Evolutionary conservation across 2,329 filamentous ascomycete genomes (phyloP).

Genomic region (Clonostachys byssicola): DNA sequence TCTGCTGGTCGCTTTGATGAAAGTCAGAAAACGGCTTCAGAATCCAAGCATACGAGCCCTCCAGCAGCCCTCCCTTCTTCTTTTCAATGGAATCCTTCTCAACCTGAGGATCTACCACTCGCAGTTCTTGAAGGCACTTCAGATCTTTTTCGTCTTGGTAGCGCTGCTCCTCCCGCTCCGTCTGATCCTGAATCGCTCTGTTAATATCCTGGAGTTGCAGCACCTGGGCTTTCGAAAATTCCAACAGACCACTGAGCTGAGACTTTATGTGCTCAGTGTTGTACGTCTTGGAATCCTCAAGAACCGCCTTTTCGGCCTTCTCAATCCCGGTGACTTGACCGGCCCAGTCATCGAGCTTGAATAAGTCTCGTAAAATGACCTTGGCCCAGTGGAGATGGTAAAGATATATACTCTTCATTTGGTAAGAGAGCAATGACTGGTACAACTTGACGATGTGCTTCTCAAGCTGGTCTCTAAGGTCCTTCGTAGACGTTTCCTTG

Average conservation of each 20-base stretch:
- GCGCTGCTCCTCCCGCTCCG: neutral
- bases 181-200: slow-evolving; percentile 5
- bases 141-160: neutral
- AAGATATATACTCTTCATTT: neutral
- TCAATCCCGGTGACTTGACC: neutral
- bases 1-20: neutral
- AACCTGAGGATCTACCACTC: slow-evolving; percentile 1
- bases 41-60: slow-evolving; percentile 25
- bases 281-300: neutral
- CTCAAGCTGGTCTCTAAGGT: slow-evolving; percentile 14
- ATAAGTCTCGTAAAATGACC: neutral
- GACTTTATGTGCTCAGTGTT: neutral
- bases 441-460: slow-evolving; percentile 25
- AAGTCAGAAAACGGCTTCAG: slow-evolving; percentile 16
- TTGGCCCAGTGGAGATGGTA: neutral
- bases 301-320: neutral
- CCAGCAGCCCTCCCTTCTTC: slow-evolving; percentile 23
- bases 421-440: slow-evolving; percentile 4
- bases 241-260: slow-evolving; percentile 1
- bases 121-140: neutral
- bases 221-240: slow-evolving; percentile 23
- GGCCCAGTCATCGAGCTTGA: neutral
- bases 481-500: slow-evolving; percentile 1
- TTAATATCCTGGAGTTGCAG: slow-evolving; percentile 12
- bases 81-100: slow-evolving; percentile 8